phyloP scores from a whole-genome alignment of 768 basidiomycete genomes.

The Dentipellis fragilis region DNA sequence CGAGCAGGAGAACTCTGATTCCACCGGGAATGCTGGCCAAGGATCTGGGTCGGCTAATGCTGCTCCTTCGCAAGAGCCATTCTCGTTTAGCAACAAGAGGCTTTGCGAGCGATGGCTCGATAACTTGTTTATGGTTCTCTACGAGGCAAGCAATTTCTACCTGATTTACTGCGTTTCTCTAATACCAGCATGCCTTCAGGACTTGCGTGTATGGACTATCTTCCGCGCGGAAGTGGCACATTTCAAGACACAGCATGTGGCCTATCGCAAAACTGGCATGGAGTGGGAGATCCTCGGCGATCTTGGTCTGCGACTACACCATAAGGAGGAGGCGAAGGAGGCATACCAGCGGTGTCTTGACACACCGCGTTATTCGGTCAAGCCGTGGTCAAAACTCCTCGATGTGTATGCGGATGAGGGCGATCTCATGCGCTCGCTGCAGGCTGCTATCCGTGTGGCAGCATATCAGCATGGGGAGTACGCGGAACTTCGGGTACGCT shows the following conservation, averaged over 20 bases:
- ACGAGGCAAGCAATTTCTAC: conserved; percentile 56
- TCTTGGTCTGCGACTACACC: conserved; percentile 83
- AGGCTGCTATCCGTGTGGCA: conserved; percentile 86
- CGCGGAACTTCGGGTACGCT: conserved; percentile 74
- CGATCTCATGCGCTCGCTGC: conserved; percentile 82
- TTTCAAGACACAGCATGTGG: conserved; percentile 97
- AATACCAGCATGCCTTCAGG: conserved; percentile 35
- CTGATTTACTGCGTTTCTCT: too few relatives aligned
- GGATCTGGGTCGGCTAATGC: conserved; percentile 1
- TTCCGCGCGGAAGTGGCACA: conserved; percentile 98
- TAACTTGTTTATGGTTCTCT: conserved; percentile 96
- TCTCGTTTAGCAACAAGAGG: conserved; percentile 93
- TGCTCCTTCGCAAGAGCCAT: conserved; percentile 44
- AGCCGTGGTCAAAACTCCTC: conserved; percentile 89
- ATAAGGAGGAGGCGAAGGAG: conserved; percentile 98
- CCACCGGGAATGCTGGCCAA: background rate
- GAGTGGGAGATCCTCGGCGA: conserved; percentile 99
- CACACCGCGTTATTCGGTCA: conserved; percentile 72
- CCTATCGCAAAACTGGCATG: conserved; percentile 90
- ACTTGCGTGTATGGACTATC: conserved; percentile 96
- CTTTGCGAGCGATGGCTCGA: conserved; percentile 97
- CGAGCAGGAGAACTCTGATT: conserved; percentile 19
- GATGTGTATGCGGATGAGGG: conserved; percentile 97
- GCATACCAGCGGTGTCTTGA: conserved; percentile 94
- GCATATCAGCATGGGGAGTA: conserved; percentile 90